phyloP scores from a whole-genome alignment of 1,284 basidiomycete genomes.

The Ceraceosorus guamensis region DNA sequence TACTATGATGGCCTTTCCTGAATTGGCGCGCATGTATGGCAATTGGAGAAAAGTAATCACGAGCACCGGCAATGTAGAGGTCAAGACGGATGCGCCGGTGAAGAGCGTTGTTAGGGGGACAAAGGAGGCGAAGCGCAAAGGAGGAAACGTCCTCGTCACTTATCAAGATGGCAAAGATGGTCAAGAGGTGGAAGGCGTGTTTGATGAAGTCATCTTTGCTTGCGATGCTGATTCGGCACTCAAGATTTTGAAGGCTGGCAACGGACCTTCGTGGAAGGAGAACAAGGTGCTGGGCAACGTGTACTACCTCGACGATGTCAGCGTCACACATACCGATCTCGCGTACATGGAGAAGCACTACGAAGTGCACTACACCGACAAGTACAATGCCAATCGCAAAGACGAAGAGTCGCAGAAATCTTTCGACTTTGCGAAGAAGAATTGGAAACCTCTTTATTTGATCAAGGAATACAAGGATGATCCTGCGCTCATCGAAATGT shows the following conservation, averaged over 20 bases:
- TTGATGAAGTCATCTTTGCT: slow-evolving; percentile 50
- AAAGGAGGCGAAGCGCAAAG: slow-evolving; percentile 14
- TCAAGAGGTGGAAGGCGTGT: slow-evolving; percentile 43
- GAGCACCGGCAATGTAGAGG: slow-evolving; percentile 52
- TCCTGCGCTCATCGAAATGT: slow-evolving; percentile 60
- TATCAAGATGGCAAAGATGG: slow-evolving; percentile 1
- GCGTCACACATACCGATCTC: slow-evolving; percentile 58
- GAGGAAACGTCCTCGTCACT: slow-evolving; percentile 10
- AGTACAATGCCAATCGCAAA: slow-evolving; percentile 49
- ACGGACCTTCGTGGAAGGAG: slow-evolving; percentile 58
- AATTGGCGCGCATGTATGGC: slow-evolving; percentile 53
- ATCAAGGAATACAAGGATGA: slow-evolving; percentile 58
- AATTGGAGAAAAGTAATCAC: slow-evolving; percentile 53
- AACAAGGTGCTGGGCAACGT: slow-evolving; percentile 58
- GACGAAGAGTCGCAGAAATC: slow-evolving; percentile 37
- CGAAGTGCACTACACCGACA: slow-evolving; percentile 44
- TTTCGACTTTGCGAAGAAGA: slow-evolving; percentile 55
- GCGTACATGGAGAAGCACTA: slow-evolving; percentile 56
- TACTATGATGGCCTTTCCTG: slow-evolving; percentile 51
- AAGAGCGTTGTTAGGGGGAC: slow-evolving; percentile 47
- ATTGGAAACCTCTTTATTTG: slow-evolving; percentile 45
- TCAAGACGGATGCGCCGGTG: slow-evolving; percentile 53
- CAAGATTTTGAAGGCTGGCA: slow-evolving; percentile 53
- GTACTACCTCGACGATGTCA: slow-evolving; percentile 56
- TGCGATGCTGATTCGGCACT: slow-evolving; percentile 59